Conservation (phyloP, 2,329 filamentous ascomycete species). For the Fusarium fujikuroi region DNA sequence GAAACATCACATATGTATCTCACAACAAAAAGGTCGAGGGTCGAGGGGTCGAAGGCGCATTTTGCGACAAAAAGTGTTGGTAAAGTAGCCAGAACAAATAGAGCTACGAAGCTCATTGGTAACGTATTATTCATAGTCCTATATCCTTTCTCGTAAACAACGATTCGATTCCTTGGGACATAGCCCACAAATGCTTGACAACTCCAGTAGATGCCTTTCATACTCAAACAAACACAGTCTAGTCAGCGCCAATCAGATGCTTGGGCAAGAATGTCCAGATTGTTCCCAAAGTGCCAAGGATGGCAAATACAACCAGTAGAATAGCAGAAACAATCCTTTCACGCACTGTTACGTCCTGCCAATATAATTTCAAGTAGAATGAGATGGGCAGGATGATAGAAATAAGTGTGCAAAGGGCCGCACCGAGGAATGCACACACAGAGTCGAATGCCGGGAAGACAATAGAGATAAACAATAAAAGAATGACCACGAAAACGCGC, state of each 20-base stretch:
- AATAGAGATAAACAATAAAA: conserved; percentile 79
- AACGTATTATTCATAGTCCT: conserved; percentile 23
- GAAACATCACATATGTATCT: neutral
- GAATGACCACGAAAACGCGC: conserved; percentile 72
- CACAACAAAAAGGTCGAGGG: neutral
- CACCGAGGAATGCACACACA: conserved; percentile 92
- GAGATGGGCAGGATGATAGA: conserved; percentile 89
- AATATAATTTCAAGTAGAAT: conserved; percentile 92
- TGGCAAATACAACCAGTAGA: conserved; percentile 74
- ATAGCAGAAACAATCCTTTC: conserved; percentile 76
- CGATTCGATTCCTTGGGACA: neutral
- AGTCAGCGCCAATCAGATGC: conserved; percentile 70
- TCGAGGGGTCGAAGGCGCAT: neutral
- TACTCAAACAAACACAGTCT: conserved; percentile 1
- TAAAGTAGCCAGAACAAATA: neutral
- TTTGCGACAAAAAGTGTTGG: too few species aligned
- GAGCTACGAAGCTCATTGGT: neutral
- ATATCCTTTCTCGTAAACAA: neutral
- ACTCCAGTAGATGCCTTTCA: conserved; percentile 20
- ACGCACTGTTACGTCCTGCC: conserved; percentile 69
- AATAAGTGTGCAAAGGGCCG: conserved; percentile 90
- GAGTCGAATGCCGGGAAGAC: conserved; percentile 82
- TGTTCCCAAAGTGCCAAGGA: conserved; percentile 81
- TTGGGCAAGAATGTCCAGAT: conserved; percentile 90
- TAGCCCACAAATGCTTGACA: conserved; percentile 1